These are phyloP conservation scores for Amanita exitialis DNA, from an alignment of 768 basidiomycete species.

Conservation along the genomic window DNA sequence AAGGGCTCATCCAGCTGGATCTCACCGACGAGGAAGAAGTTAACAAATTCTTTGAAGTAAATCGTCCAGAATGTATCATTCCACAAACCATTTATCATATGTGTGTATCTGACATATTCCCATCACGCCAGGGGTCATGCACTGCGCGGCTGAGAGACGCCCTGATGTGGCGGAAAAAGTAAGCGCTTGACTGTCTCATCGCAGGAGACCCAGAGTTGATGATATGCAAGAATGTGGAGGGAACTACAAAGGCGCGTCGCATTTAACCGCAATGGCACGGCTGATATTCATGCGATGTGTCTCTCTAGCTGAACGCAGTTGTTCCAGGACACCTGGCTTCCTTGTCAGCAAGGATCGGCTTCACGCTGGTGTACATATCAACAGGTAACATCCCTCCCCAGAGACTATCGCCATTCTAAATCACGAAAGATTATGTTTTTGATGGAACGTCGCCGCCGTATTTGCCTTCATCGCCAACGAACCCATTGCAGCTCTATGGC, in stretches of 20 bases:
- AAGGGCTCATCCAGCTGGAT: constrained; percentile 51
- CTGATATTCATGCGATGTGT: background rate
- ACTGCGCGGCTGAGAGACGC: constrained; percentile 90
- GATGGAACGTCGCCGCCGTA: constrained; percentile 92
- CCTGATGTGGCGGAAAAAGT: constrained; percentile 92
- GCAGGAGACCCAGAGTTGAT: background rate
- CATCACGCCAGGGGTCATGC: constrained; percentile 60
- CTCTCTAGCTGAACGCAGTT: constrained; percentile 64
- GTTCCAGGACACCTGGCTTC: constrained; percentile 67
- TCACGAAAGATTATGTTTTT: constrained; percentile 82
- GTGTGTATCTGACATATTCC: background rate
- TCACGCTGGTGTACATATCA: constrained; percentile 83
- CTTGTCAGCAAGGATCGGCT: constrained; percentile 50
- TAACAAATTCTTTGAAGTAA: constrained; percentile 39
- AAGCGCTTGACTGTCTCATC: constrained; percentile 31
- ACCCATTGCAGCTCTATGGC: constrained; percentile 87
- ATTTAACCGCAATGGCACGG: background rate
- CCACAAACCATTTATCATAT: background rate
- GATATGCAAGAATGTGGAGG: constrained; percentile 3
- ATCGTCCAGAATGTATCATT: constrained; percentile 60
- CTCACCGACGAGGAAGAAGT: constrained; percentile 50
- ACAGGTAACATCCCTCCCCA: constrained; percentile 40
- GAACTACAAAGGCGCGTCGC: constrained; percentile 2
- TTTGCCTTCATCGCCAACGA: constrained; percentile 56
- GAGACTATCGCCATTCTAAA: background rate